Evolutionary conservation across 2,329 filamentous ascomycete genomes (phyloP).

Genomic region (Stagonosporopsis vannaccii): DNA sequence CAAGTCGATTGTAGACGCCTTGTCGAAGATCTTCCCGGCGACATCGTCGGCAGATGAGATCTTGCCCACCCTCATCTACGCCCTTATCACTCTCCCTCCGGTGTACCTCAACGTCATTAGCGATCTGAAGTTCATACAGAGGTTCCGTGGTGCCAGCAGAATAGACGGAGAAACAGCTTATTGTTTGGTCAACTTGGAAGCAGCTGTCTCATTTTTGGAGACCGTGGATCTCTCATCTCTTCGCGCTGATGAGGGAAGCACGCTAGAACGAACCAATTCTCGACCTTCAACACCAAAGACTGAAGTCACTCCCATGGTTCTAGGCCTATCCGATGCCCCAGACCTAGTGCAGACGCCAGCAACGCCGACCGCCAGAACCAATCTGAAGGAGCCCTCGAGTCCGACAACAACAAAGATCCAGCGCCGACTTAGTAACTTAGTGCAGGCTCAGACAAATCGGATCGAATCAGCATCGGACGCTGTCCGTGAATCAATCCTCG

Average conservation of each 20-base stretch:
- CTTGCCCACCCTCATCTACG: constrained; percentile 94
- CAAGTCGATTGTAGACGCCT: constrained; percentile 91
- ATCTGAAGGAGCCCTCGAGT: constrained; percentile 37
- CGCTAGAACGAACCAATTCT: constrained; percentile 59
- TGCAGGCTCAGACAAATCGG: constrained; percentile 82
- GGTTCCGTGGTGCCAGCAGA: constrained; percentile 84
- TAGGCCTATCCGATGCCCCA: constrained; percentile 48
- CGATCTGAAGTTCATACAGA: constrained; percentile 92
- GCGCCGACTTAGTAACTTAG: constrained; percentile 81
- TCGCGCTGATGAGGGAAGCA: constrained; percentile 78
- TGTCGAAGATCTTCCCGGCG: constrained; percentile 70
- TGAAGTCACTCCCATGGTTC: constrained; percentile 50
- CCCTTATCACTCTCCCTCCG: constrained; percentile 87
- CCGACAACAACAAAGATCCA: constrained; percentile 64
- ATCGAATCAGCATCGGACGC: constrained; percentile 84
- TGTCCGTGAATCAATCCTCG: constrained; percentile 70
- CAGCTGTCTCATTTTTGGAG: constrained; percentile 90
- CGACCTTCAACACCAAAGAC: constrained; percentile 57
- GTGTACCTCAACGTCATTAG: constrained; percentile 89
- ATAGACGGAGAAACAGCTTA: constrained; percentile 95
- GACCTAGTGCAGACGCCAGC: constrained; percentile 51
- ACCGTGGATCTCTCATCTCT: constrained; percentile 93
- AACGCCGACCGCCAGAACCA: constrained; percentile 35
- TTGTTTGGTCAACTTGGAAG: constrained; percentile 94
- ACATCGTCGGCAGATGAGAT: constrained; percentile 95